Conservation (phyloP, 176 grass and related monocot species). For the Pontederia paniculata region DNA sequence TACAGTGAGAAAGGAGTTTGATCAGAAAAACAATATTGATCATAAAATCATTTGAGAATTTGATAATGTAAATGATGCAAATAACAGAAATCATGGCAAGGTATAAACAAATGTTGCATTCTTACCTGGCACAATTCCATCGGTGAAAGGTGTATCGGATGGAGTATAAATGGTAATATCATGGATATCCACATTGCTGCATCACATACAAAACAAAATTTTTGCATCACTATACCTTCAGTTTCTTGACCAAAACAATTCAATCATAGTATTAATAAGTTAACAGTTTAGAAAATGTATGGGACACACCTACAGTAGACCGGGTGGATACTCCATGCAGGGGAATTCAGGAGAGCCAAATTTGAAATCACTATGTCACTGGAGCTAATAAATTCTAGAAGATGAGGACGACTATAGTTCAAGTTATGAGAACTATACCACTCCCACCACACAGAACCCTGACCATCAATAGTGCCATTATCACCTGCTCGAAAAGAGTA, state of each 20-base stretch:
- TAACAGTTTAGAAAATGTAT: background rate
- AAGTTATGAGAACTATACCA: conserved; percentile 48
- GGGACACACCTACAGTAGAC: conserved; percentile 52
- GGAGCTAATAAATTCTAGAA: conserved; percentile 60
- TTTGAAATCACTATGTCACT: conserved; percentile 66
- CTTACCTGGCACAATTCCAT: conserved; percentile 81
- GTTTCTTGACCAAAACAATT: background rate
- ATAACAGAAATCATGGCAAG: no score
- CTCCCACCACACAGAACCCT: conserved; percentile 78
- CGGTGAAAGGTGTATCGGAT: conserved; percentile 45
- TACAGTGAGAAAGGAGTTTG: conserved; percentile 18
- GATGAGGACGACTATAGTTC: conserved; percentile 75
- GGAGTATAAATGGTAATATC: conserved; percentile 60
- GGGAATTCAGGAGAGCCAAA: conserved; percentile 64
- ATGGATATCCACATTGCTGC: conserved; percentile 59
- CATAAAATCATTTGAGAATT: no score
- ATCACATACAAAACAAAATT: conserved; percentile 15
- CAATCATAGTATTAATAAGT: background rate
- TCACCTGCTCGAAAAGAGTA: conserved; percentile 31
- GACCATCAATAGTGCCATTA: conserved; percentile 62
- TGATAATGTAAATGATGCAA: no score
- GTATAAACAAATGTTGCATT: no score
- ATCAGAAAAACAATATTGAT: background rate
- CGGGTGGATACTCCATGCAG: conserved; percentile 88
- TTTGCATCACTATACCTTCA: background rate